Evolutionary conservation across 768 basidiomycete genomes (phyloP).

Genomic region (Russula ochroleuca): DNA sequence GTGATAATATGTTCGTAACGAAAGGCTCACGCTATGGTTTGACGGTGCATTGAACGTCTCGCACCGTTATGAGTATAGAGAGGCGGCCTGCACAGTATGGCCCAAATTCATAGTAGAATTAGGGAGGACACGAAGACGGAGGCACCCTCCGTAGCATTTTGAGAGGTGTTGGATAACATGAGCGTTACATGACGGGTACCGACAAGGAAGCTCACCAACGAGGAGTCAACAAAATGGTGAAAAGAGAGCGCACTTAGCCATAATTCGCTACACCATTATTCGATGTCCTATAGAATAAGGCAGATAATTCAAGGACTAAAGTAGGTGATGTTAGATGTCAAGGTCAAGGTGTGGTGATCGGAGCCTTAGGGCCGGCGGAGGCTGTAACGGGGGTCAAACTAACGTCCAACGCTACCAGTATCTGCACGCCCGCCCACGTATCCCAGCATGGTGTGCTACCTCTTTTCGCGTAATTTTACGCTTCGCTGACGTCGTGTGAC

Average conservation of each 20-base stretch:
- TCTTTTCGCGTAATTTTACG: not conserved
- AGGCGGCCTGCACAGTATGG: not conserved
- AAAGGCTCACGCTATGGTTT: not conserved
- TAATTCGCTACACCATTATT: no score
- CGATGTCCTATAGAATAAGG: not conserved
- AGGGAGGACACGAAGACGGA: not conserved
- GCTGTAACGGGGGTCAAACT: not conserved
- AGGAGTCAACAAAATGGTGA: not conserved
- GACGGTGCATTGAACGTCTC: not conserved
- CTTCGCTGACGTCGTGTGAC: not conserved
- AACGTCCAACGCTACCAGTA: not conserved
- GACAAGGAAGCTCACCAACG: not conserved
- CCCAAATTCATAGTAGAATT: not conserved
- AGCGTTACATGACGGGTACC: not conserved
- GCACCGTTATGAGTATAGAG: not conserved
- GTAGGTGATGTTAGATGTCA: no score
- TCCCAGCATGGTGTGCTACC: constrained; percentile 17
- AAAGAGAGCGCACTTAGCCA: not conserved
- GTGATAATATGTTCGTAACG: constrained; percentile 8
- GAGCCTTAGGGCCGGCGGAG: constrained; percentile 14
- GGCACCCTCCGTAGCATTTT: not conserved
- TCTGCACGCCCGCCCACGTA: not conserved
- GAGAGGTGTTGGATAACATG: not conserved
- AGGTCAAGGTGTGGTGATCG: not conserved
- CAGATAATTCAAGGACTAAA: not conserved